A percentile compares a stretch with the other conserved stretches of the same genome.
Conservation (phyloP, 1,139 yeast species). For the Diutina pseudorugosa region DNA sequence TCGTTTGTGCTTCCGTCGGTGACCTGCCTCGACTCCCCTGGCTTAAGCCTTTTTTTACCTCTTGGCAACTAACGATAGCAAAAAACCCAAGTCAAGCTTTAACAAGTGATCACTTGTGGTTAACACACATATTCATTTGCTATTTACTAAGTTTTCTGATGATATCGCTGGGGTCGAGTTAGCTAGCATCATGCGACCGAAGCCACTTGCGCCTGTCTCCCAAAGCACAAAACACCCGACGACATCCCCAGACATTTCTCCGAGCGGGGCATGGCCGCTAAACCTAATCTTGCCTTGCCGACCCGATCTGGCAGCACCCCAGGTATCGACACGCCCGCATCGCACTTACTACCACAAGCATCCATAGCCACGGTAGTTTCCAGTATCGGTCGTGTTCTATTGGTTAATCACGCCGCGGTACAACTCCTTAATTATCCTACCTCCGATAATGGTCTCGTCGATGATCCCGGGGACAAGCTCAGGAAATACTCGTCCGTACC, state of each 20-base stretch:
- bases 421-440: slow-evolving; percentile 38
- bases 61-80: no score
- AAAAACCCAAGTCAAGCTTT: no score
- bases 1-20: no score
- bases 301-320: neutral
- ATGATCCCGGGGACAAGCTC: slow-evolving; percentile 56
- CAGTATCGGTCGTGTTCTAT: no score
- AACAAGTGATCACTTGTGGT: no score
- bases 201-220: neutral
- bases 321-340: neutral
- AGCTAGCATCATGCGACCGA: neutral
- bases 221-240: neutral
- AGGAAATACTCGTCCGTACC: slow-evolving; percentile 67
- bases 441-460: slow-evolving; percentile 34
- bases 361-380: no score
- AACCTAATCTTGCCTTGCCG: neutral
- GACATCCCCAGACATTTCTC: neutral
- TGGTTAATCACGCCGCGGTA: slow-evolving; percentile 46
- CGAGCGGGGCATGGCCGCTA: neutral
- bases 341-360: no score
- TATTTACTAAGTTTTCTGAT: no score
- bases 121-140: no score
- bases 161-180: no score
- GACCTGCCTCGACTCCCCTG: no score
- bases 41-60: no score